Evolutionary conservation across 2,329 filamentous ascomycete genomes (phyloP).

Genomic region (Ophiocordyceps australis): DNA sequence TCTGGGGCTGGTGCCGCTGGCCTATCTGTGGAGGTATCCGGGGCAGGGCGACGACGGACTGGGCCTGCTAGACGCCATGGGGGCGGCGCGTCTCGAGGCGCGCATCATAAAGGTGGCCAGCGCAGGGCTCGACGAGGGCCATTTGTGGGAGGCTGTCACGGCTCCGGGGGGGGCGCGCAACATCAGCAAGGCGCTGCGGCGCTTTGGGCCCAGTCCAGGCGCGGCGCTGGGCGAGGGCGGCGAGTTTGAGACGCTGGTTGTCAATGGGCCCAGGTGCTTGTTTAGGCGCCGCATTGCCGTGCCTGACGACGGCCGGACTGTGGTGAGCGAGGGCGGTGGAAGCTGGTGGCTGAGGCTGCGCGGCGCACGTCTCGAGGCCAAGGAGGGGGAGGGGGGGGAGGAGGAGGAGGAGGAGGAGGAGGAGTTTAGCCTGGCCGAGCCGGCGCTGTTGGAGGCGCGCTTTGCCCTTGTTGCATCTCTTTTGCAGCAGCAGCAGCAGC

Average conservation of each 20-base stretch:
- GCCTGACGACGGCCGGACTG: slow-evolving; percentile 26
- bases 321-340: slow-evolving; percentile 55
- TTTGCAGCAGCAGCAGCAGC: too few species aligned
- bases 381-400: slow-evolving; percentile 7
- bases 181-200: slow-evolving; percentile 34
- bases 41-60: slow-evolving; percentile 38
- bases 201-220: slow-evolving; percentile 51
- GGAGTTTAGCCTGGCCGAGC: slow-evolving; percentile 30
- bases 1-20: slow-evolving; percentile 64
- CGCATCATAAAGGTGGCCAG: slow-evolving; percentile 90
- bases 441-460: slow-evolving; percentile 45
- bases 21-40: slow-evolving; percentile 87
- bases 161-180: slow-evolving; percentile 26
- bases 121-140: slow-evolving; percentile 63
- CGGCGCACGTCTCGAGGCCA: slow-evolving; percentile 32
- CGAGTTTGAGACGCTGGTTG: slow-evolving; percentile 84
- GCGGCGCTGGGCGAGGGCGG: slow-evolving; percentile 81
- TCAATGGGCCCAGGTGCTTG: slow-evolving; percentile 57
- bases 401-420: too few species aligned
- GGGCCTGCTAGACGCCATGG: slow-evolving; percentile 67
- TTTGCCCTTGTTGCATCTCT: slow-evolving; percentile 33
- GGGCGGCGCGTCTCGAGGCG: slow-evolving; percentile 58
- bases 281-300: slow-evolving; percentile 59
- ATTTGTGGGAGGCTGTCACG: slow-evolving; percentile 69
- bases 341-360: slow-evolving; percentile 52